These are phyloP conservation scores for Nymphaea colorata DNA, from an alignment of 164 flowering plant species.

Conservation along the genomic window DNA sequence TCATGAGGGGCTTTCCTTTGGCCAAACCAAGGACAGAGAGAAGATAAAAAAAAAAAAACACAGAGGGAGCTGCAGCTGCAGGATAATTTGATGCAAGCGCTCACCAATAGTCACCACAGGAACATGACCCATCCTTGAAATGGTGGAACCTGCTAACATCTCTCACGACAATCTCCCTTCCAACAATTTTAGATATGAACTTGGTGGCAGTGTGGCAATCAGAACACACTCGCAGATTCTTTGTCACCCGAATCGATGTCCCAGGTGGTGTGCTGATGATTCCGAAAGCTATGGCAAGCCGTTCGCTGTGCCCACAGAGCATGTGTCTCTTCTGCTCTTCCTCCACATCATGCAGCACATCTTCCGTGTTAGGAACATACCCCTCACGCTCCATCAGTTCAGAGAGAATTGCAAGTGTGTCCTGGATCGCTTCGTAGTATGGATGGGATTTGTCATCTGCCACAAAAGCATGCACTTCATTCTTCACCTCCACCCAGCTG, in stretches of 20 bases:
- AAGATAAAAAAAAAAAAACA: too few relatives aligned
- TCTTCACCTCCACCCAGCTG: slow-evolving; percentile 27
- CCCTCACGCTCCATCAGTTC: slow-evolving; percentile 70
- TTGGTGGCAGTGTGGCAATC: slow-evolving; percentile 67
- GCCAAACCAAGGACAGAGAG: too few relatives aligned
- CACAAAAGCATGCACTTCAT: slow-evolving; percentile 7
- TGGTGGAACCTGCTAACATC: slow-evolving; percentile 64
- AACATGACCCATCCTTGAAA: slow-evolving; percentile 53
- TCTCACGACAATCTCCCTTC: slow-evolving; percentile 52
- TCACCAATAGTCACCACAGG: slow-evolving; percentile 64
- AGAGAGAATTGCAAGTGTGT: slow-evolving; percentile 30
- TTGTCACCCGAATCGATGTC: slow-evolving; percentile 49
- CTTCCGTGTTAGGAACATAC: slow-evolving; percentile 50
- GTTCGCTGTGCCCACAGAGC: slow-evolving; percentile 43
- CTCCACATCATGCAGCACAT: slow-evolving; percentile 64
- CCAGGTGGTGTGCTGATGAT: slow-evolving; percentile 59
- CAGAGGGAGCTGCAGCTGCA: too few relatives aligned
- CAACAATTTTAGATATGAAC: slow-evolving; percentile 47
- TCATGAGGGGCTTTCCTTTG: too few relatives aligned
- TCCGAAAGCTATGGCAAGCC: slow-evolving; percentile 62
- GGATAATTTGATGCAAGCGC: too few relatives aligned
- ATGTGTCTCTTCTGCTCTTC: slow-evolving; percentile 57
- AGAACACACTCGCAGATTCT: slow-evolving; percentile 55
- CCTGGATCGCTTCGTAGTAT: slow-evolving; percentile 30
- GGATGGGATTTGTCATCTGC: slow-evolving; percentile 43